These are phyloP conservation scores for Syzygium syzygioides DNA, from an alignment of 441 rosid species.

Conservation along the genomic window DNA sequence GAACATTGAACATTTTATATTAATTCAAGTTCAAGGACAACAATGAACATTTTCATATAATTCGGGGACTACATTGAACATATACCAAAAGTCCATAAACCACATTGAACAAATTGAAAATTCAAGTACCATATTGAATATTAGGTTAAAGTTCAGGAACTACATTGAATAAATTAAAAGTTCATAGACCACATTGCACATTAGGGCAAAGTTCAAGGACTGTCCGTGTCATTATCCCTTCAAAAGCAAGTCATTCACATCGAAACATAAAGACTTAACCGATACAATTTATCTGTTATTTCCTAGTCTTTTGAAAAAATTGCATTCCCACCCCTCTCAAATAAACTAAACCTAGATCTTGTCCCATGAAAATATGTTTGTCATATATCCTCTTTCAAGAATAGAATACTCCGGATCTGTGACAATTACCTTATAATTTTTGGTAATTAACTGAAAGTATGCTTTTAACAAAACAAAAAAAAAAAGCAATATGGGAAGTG, in stretches of 20 bases:
- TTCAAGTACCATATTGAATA: too few relatives aligned
- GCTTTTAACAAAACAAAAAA: background rate
- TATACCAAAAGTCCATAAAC: too few relatives aligned
- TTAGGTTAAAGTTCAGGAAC: too few relatives aligned
- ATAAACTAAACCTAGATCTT: background rate
- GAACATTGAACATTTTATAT: background rate
- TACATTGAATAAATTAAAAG: too few relatives aligned
- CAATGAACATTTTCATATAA: too few relatives aligned
- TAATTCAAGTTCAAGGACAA: too few relatives aligned
- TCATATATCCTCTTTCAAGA: background rate
- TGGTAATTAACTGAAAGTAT: background rate
- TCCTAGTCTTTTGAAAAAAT: background rate
- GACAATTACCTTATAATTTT: background rate
- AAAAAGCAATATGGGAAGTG: background rate
- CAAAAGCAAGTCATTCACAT: background rate
- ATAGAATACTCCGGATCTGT: background rate
- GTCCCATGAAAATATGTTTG: background rate
- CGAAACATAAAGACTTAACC: background rate
- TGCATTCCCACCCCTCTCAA: background rate
- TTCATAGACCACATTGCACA: too few relatives aligned
- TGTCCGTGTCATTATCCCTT: too few relatives aligned
- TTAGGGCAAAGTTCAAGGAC: too few relatives aligned
- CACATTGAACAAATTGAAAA: too few relatives aligned
- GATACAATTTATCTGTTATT: background rate
- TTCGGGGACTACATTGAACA: too few relatives aligned